A percentile compares a stretch with the other conserved stretches of the same genome.
Conservation (phyloP, 108 stramenopile genomes). For the Skeletonema grethae region DNA sequence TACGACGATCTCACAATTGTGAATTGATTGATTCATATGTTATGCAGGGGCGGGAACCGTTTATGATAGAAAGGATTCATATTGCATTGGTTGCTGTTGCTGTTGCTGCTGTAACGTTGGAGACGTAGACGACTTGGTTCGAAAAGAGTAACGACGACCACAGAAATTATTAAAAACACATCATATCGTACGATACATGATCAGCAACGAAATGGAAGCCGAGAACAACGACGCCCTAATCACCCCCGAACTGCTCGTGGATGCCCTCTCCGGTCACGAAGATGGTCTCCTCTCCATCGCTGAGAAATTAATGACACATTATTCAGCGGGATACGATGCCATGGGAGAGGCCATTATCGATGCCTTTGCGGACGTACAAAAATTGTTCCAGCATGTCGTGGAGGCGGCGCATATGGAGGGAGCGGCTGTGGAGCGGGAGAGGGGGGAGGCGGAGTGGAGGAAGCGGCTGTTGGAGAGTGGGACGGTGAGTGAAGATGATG, state of each 20-base stretch:
- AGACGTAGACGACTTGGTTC: no score
- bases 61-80: no score
- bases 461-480: constrained; percentile 29
- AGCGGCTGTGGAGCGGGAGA: constrained; percentile 79
- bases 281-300: constrained; percentile 88
- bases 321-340: constrained; percentile 83
- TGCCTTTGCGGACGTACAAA: constrained; percentile 86
- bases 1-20: no score
- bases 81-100: no score
- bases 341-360: constrained; percentile 90
- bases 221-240: constrained; percentile 44
- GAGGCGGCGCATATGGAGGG: constrained; percentile 92
- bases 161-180: neutral
- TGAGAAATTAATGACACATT: constrained; percentile 85
- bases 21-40: no score
- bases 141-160: neutral
- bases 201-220: neutral
- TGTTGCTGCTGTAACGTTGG: no score
- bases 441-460: constrained; percentile 69
- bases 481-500: constrained; percentile 26
- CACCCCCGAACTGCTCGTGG: constrained; percentile 83
- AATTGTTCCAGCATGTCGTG: constrained; percentile 87
- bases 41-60: no score
- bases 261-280: constrained; percentile 86
- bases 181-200: neutral